Percentiles rank a stretch among this genome's conserved stretches.
These are phyloP conservation scores for Neurospora sp. DNA, from an alignment of 495 filamentous ascomycete species.

Conservation along the genomic window DNA sequence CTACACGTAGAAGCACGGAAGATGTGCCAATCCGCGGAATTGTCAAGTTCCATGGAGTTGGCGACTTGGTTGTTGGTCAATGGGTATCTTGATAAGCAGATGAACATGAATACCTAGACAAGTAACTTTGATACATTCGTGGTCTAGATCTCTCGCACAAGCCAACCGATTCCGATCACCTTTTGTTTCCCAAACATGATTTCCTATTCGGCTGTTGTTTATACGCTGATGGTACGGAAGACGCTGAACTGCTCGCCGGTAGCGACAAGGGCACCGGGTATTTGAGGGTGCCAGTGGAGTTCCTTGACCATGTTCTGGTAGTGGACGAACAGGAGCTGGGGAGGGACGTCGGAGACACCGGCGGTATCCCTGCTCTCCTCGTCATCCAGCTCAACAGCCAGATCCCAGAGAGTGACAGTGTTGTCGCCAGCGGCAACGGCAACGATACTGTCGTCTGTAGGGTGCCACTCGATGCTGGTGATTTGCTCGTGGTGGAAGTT, in stretches of 20 bases:
- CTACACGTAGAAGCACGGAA: not conserved
- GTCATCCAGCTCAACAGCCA: conserved; percentile 91
- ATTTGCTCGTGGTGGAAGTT: conserved; percentile 92
- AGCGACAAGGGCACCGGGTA: conserved; percentile 80
- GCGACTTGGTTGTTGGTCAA: not conserved
- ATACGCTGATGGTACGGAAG: conserved; percentile 61
- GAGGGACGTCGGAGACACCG: conserved; percentile 80
- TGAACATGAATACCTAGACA: not conserved
- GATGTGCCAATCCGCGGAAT: not conserved
- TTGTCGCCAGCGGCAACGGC: conserved; percentile 88
- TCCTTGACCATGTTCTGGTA: conserved; percentile 93
- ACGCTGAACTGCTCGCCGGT: conserved; percentile 79
- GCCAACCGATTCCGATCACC: not conserved
- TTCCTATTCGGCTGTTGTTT: conserved; percentile 9
- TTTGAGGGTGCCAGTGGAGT: conserved; percentile 93
- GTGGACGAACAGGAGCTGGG: conserved; percentile 92
- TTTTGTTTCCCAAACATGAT: not conserved
- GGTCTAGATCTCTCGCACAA: not conserved
- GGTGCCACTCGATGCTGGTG: conserved; percentile 95
- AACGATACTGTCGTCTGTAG: conserved; percentile 88
- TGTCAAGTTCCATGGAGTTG: not conserved
- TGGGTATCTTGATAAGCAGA: not conserved
- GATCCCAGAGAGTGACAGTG: conserved; percentile 91
- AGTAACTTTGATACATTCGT: not conserved
- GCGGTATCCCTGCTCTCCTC: conserved; percentile 88